Percentiles rank a stretch among this genome's conserved stretches.
These are phyloP conservation scores for Canavalia ensiformis DNA, from an alignment of 306 rosid genomes.

Conservation along the genomic window DNA sequence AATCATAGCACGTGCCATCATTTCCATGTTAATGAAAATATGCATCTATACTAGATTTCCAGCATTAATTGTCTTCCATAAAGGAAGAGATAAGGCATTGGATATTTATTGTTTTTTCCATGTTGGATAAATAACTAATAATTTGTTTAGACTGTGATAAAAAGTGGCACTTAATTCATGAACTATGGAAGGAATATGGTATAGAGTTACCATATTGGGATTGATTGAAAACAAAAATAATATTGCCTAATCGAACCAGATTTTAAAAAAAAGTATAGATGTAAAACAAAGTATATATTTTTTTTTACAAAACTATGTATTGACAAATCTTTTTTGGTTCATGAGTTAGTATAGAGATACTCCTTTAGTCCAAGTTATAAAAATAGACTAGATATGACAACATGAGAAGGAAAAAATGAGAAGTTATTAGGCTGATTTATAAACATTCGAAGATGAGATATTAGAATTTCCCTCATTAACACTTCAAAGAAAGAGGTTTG, in stretches of 20 bases:
- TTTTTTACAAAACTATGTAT: too few relatives aligned
- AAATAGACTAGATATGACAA: too few relatives aligned
- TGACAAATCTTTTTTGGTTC: too few relatives aligned
- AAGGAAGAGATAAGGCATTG: constrained; percentile 37
- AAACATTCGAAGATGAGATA: too few relatives aligned
- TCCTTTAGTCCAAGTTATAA: too few relatives aligned
- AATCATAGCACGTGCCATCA: constrained; percentile 13
- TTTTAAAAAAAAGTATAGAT: background rate
- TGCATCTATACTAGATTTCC: constrained; percentile 32
- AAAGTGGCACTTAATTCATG: constrained; percentile 38
- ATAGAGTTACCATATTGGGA: constrained; percentile 41
- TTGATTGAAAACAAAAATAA: constrained; percentile 40
- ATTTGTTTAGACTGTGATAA: constrained; percentile 45
- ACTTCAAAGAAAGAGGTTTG: too few relatives aligned
- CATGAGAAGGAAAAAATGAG: too few relatives aligned
- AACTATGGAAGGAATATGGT: constrained; percentile 25
- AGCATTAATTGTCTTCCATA: constrained; percentile 24
- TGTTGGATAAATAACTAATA: background rate
- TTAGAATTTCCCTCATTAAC: too few relatives aligned
- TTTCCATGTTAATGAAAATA: constrained; percentile 24
- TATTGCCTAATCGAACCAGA: background rate
- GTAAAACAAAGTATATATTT: too few relatives aligned
- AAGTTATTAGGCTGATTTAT: too few relatives aligned
- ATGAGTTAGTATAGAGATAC: too few relatives aligned
- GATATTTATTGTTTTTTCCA: background rate